Conservation (phyloP, 2,329 filamentous ascomycete genomes). For the Sporothrix brunneoviolacea region DNA sequence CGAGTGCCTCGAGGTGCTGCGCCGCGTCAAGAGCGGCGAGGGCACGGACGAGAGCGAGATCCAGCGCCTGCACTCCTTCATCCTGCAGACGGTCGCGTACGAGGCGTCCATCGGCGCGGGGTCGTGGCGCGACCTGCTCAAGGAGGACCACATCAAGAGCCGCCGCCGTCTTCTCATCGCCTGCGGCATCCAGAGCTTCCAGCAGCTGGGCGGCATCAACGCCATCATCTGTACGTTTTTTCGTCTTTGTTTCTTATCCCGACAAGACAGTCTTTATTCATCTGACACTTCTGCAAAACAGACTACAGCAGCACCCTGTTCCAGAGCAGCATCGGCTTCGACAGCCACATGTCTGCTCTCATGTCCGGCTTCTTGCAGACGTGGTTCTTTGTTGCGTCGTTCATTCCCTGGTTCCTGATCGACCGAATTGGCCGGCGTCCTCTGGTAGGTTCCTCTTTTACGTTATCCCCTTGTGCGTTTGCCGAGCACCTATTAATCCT, state of each 20-base stretch:
- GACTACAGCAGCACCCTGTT: slow-evolving; percentile 43
- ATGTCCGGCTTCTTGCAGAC: slow-evolving; percentile 47
- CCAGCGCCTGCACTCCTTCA: slow-evolving; percentile 18
- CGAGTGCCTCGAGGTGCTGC: slow-evolving; percentile 28
- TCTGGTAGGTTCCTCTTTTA: too few species aligned
- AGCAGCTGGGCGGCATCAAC: slow-evolving; percentile 30
- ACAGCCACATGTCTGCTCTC: slow-evolving; percentile 11
- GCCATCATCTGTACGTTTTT: neutral
- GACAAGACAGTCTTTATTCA: too few species aligned
- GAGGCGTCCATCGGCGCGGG: slow-evolving; percentile 36
- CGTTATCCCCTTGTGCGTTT: slow-evolving; percentile 50
- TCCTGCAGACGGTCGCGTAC: slow-evolving; percentile 22
- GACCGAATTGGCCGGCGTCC: slow-evolving; percentile 61
- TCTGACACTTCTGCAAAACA: too few species aligned
- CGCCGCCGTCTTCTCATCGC: slow-evolving; percentile 10
- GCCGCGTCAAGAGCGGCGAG: slow-evolving; percentile 19
- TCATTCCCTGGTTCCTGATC: slow-evolving; percentile 29
- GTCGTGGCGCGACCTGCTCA: slow-evolving; percentile 42
- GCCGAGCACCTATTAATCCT: slow-evolving; percentile 36
- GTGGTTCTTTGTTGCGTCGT: slow-evolving; percentile 26
- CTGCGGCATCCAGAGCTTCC: slow-evolving; percentile 40
- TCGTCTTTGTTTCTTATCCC: neutral
- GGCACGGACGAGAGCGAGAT: slow-evolving; percentile 25
- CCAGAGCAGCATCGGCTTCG: slow-evolving; percentile 26
- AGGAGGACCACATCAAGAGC: slow-evolving; percentile 32